phyloP scores from a whole-genome alignment of 1,284 basidiomycete species.

The Ustilago nuda region DNA sequence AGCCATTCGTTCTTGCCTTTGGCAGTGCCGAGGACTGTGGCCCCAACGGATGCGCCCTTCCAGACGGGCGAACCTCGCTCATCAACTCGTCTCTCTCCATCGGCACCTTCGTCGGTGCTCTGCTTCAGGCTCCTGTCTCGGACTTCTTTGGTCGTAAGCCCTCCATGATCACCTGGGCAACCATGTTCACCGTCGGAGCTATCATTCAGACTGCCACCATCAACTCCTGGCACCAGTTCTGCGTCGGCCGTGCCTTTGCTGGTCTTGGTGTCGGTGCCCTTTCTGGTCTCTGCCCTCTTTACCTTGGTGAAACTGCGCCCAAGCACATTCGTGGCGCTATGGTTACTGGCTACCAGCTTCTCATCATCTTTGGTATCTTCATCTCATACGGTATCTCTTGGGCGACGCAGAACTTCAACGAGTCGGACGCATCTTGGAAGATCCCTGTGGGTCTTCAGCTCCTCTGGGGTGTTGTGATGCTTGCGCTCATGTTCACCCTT shows the following conservation, averaged over 20 bases:
- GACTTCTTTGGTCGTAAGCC: constrained; percentile 78
- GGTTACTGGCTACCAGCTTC: constrained; percentile 78
- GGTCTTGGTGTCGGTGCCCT: constrained; percentile 62
- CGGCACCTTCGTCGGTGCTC: constrained; percentile 79
- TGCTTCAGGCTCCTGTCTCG: constrained; percentile 71
- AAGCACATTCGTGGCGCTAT: constrained; percentile 84
- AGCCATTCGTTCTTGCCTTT: constrained; percentile 49
- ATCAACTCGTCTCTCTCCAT: constrained; percentile 79
- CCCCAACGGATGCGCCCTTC: constrained; percentile 32
- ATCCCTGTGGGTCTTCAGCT: constrained; percentile 82
- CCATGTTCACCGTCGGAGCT: constrained; percentile 54
- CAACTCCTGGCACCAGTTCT: constrained; percentile 46
- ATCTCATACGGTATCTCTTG: constrained; percentile 74
- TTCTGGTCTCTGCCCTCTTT: constrained; percentile 77
- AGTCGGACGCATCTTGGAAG: constrained; percentile 69
- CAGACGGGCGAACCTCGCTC: constrained; percentile 73
- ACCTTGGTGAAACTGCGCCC: constrained; percentile 81
- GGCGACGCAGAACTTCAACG: constrained; percentile 52
- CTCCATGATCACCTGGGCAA: constrained; percentile 75
- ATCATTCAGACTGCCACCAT: constrained; percentile 61
- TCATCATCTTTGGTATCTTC: constrained; percentile 76
- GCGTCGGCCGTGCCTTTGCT: constrained; percentile 57
- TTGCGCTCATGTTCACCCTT: constrained; percentile 72
- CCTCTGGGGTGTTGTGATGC: constrained; percentile 71
- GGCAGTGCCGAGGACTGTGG: constrained; percentile 35